Percentiles rank a stretch among this genome's conserved stretches.
phyloP scores from a whole-genome alignment of 495 filamentous ascomycete species.

The Xylaria bambusicola region DNA sequence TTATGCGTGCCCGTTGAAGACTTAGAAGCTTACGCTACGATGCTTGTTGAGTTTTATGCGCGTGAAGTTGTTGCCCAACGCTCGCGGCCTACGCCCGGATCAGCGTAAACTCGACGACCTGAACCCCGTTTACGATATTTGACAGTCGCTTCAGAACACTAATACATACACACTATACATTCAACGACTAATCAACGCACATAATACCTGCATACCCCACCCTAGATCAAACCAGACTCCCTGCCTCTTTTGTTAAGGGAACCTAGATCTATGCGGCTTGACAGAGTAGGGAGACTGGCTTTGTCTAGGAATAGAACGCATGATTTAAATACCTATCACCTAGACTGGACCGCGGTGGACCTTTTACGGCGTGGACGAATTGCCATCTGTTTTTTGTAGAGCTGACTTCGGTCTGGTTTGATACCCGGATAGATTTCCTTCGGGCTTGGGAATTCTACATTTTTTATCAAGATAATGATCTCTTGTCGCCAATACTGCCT shows the following conservation, averaged over 20 bases:
- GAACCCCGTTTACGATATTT: neutral
- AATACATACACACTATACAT: constrained; percentile 11
- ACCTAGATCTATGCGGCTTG: constrained; percentile 2
- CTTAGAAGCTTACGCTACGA: constrained; percentile 94
- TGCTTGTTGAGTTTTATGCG: constrained; percentile 98
- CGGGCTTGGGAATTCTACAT: constrained; percentile 25
- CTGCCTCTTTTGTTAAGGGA: constrained; percentile 2
- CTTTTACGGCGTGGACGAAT: constrained; percentile 17
- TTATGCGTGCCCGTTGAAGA: constrained; percentile 93
- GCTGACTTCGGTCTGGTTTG: constrained; percentile 29
- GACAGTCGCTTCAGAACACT: neutral
- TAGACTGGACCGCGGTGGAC: constrained; percentile 22
- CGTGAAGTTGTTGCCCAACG: constrained; percentile 76
- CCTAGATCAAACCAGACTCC: neutral
- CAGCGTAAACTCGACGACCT: neutral
- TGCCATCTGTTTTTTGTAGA: constrained; percentile 17
- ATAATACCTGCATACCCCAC: constrained; percentile 12
- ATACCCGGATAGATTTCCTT: constrained; percentile 41
- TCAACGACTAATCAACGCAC: constrained; percentile 7
- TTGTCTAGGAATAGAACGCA: constrained; percentile 16
- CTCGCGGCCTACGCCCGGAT: constrained; percentile 26
- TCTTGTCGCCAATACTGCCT: neutral
- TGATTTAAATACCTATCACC: constrained; percentile 18
- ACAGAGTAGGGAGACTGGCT: constrained; percentile 7
- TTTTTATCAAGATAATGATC: constrained; percentile 7